phyloP scores from a whole-genome alignment of 2,329 filamentous ascomycete species.

The Fusarium burgessii region DNA sequence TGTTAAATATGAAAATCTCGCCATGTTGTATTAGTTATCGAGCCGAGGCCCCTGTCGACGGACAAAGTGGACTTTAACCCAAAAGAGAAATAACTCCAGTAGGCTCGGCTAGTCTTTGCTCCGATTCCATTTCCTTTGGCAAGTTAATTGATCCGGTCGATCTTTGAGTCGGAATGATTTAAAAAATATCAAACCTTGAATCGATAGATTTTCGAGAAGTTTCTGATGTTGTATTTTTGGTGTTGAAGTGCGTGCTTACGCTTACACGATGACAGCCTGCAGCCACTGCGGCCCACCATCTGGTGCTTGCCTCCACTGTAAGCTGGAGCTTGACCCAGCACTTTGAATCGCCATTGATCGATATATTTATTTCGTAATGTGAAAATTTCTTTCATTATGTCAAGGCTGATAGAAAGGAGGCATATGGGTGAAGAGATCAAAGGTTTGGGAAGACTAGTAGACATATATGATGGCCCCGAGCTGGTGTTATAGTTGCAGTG shows the following conservation, averaged over 20 bases:
- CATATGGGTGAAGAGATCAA: too few species aligned
- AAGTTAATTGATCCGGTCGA: slow-evolving; percentile 6
- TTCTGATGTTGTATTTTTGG: fast-evolving
- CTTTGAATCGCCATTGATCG: too few species aligned
- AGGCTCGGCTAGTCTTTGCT: slow-evolving; percentile 23
- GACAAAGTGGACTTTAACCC: slow-evolving; percentile 13
- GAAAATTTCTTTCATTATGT: too few species aligned
- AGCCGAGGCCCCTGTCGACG: slow-evolving; percentile 18
- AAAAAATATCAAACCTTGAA: neutral
- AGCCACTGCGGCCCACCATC: neutral
- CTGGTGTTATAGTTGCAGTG: too few species aligned
- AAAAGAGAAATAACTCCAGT: slow-evolving; percentile 16
- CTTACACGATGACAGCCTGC: neutral
- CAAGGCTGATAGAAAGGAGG: too few species aligned
- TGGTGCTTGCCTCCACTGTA: too few species aligned
- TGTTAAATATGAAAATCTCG: slow-evolving; percentile 7
- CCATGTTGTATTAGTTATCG: neutral
- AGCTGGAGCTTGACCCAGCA: too few species aligned
- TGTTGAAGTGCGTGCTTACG: neutral
- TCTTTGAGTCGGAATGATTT: neutral
- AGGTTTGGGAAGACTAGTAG: too few species aligned
- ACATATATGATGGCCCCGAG: too few species aligned
- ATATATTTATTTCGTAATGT: too few species aligned
- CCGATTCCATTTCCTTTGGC: slow-evolving; percentile 15
- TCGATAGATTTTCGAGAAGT: neutral